These are phyloP conservation scores for Irpex sp. DNA, from an alignment of 1,284 basidiomycete genomes.

Conservation along the genomic window DNA sequence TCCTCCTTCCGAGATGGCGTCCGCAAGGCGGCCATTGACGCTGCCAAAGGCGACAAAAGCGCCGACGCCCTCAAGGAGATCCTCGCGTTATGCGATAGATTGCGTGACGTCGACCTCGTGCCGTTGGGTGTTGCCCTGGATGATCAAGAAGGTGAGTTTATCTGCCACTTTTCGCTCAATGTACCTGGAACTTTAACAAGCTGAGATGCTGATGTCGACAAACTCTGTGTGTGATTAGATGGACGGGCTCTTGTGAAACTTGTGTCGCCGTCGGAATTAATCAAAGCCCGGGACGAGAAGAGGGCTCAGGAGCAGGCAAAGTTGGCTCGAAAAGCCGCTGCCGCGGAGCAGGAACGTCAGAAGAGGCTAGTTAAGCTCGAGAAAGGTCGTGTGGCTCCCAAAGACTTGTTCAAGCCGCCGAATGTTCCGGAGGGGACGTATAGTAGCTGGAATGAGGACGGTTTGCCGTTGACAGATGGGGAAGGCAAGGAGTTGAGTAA, in stretches of 20 bases:
- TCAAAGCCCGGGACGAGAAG: slow-evolving; percentile 88
- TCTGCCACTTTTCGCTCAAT: not conserved
- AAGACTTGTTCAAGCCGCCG: slow-evolving; percentile 84
- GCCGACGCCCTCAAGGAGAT: slow-evolving; percentile 65
- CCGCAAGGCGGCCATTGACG: slow-evolving; percentile 72
- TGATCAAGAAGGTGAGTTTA: slow-evolving; percentile 82
- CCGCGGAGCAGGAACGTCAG: slow-evolving; percentile 67
- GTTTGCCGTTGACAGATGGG: slow-evolving; percentile 81
- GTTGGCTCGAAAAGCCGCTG: slow-evolving; percentile 76
- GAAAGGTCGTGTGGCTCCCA: slow-evolving; percentile 76
- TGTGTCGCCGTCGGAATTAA: slow-evolving; percentile 80
- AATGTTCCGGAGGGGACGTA: slow-evolving; percentile 69
- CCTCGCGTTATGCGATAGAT: slow-evolving; percentile 79
- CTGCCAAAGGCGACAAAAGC: slow-evolving; percentile 44
- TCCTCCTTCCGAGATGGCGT: slow-evolving; percentile 93
- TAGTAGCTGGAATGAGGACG: slow-evolving; percentile 79
- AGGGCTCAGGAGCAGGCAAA: slow-evolving; percentile 75
- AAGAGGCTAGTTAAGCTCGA: slow-evolving; percentile 85
- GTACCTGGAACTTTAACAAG: slow-evolving; percentile 6
- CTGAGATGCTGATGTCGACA: not conserved
- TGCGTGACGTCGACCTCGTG: slow-evolving; percentile 89
- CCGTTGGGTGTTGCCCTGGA: slow-evolving; percentile 94
- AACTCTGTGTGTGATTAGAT: slow-evolving; percentile 42
- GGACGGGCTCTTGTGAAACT: slow-evolving; percentile 95
- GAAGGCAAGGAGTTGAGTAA: slow-evolving; percentile 88